phyloP scores from a whole-genome alignment of 2,329 filamentous ascomycete species.

The Fonsecaea pedrosoi region DNA sequence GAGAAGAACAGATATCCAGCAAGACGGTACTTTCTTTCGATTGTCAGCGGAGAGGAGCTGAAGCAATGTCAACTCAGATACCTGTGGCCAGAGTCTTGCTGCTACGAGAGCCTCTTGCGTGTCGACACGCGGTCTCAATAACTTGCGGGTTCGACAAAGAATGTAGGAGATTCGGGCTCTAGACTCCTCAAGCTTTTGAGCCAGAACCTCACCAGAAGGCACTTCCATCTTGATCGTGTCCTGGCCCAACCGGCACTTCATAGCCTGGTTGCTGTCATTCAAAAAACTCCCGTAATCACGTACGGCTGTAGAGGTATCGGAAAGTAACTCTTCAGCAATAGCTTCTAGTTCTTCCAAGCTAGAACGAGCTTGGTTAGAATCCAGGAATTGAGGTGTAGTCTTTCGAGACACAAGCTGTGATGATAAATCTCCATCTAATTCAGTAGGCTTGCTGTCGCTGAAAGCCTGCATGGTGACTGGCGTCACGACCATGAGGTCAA shows the following conservation, averaged over 20 bases:
- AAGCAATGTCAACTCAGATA: slow-evolving; percentile 39
- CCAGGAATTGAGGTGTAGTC: not conserved
- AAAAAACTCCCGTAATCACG: slow-evolving; percentile 15
- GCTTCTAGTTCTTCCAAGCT: slow-evolving; percentile 18
- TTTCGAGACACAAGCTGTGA: not conserved
- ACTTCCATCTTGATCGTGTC: slow-evolving; percentile 2
- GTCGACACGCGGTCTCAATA: slow-evolving; percentile 12
- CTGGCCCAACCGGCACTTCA: not conserved
- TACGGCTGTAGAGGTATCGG: not conserved
- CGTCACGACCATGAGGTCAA: slow-evolving; percentile 14
- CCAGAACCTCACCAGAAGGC: not conserved
- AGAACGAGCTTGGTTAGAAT: not conserved
- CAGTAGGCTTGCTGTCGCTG: slow-evolving; percentile 11
- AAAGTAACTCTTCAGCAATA: slow-evolving; percentile 17
- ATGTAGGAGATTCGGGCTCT: slow-evolving; percentile 18
- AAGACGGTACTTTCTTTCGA: slow-evolving; percentile 18
- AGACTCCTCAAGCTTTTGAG: slow-evolving; percentile 7
- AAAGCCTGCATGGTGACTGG: not conserved
- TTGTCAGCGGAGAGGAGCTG: slow-evolving; percentile 38
- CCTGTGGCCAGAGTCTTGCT: slow-evolving; percentile 35
- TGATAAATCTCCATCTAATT: slow-evolving; percentile 23
- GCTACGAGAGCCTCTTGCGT: slow-evolving; percentile 11
- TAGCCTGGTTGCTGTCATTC: slow-evolving; percentile 16
- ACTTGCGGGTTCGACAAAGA: not conserved
- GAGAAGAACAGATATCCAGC: slow-evolving; percentile 40